phyloP scores from a whole-genome alignment of 2,329 filamentous ascomycete genomes.

The Colletotrichum spinosum region DNA sequence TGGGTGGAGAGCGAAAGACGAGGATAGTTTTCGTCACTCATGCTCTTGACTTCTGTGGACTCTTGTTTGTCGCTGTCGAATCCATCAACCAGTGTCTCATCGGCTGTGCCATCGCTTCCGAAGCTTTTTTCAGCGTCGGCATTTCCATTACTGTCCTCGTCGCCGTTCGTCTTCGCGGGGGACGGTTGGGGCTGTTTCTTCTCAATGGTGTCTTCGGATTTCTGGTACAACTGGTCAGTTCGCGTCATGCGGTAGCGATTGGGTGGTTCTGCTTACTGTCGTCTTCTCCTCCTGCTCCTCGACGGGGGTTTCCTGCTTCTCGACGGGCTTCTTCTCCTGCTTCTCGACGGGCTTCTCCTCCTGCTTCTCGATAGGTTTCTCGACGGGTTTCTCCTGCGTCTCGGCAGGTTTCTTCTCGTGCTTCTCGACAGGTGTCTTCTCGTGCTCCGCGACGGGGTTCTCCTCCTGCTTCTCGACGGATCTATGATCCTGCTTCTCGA shows the following conservation, averaged over 20 bases:
- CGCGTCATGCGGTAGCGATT: not conserved
- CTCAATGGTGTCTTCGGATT: slow-evolving; percentile 25
- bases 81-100: slow-evolving; percentile 35
- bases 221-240: not conserved
- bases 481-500: no score
- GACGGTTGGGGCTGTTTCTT: slow-evolving; percentile 11
- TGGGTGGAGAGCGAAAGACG: slow-evolving; percentile 24
- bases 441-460: no score
- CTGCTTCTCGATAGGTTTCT: not conserved
- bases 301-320: no score
- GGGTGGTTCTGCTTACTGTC: slow-evolving; percentile 17
- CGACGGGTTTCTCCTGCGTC: not conserved
- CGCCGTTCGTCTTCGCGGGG: slow-evolving; percentile 18
- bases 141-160: slow-evolving; percentile 24
- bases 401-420: no score
- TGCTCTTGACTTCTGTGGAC: slow-evolving; percentile 26
- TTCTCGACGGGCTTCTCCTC: slow-evolving; percentile 5
- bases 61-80: slow-evolving; percentile 23
- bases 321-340: slow-evolving; percentile 2
- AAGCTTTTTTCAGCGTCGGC: slow-evolving; percentile 25
- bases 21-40: slow-evolving; percentile 35
- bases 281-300: slow-evolving; percentile 4
- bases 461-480: slow-evolving; percentile 26
- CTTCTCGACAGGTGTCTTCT: no score
- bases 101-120: slow-evolving; percentile 34